phyloP scores from a whole-genome alignment of 345 rosid species.

The Streptanthus diversifolius region DNA sequence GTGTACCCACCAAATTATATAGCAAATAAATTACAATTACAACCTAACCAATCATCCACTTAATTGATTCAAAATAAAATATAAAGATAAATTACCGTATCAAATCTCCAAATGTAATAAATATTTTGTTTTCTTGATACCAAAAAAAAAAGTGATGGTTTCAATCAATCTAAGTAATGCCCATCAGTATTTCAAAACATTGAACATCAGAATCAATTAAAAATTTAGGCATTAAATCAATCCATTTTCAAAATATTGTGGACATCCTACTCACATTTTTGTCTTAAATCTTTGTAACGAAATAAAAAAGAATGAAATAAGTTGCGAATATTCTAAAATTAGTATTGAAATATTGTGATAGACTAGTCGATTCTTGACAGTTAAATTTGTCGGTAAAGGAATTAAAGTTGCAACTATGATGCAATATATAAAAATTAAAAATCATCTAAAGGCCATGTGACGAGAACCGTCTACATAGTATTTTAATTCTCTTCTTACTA shows the following conservation, averaged over 20 bases:
- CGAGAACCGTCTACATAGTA: constrained; percentile 7
- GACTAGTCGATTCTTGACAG: background rate
- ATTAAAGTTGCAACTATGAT: background rate
- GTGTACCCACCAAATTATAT: no score
- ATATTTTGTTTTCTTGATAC: no score
- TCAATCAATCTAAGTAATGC: background rate
- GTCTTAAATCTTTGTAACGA: background rate
- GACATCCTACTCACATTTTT: background rate
- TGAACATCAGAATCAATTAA: background rate
- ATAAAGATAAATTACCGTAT: no score
- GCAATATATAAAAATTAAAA: background rate
- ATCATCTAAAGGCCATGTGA: background rate
- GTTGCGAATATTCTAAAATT: background rate
- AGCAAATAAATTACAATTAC: no score
- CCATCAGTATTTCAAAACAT: background rate
- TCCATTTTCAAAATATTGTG: background rate
- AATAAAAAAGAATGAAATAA: background rate
- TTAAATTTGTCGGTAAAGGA: constrained; percentile 11
- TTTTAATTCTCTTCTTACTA: background rate
- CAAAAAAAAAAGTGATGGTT: background rate
- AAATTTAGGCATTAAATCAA: background rate
- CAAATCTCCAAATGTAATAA: background rate
- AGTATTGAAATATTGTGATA: background rate
- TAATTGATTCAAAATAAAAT: no score
- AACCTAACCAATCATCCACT: no score